Percentiles rank a stretch among this genome's conserved stretches.
phyloP scores from a whole-genome alignment of 139 green algal species.

The Mesostigma viride region DNA sequence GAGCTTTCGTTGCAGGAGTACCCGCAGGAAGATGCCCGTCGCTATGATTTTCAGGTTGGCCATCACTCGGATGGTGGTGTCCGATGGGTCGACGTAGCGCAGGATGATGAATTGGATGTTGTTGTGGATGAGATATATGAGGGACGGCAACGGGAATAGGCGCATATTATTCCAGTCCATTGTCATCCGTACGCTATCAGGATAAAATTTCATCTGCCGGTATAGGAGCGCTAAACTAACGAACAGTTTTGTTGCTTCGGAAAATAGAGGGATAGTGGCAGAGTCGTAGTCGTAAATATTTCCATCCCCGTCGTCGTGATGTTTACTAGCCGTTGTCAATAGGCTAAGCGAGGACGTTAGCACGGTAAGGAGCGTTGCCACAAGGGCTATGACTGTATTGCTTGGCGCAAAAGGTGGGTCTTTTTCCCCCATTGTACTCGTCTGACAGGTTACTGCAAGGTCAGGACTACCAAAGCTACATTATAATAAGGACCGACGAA shows the following conservation, averaged over 20 bases:
- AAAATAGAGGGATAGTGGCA: conserved; percentile 45
- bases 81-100: conserved; percentile 43
- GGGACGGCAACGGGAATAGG: conserved; percentile 44
- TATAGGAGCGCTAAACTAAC: conserved; percentile 33
- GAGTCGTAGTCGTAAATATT: conserved; percentile 55
- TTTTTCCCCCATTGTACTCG: no score
- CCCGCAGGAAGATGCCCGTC: conserved; percentile 45
- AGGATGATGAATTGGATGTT: conserved; percentile 53
- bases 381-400: conserved; percentile 22
- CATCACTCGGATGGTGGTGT: conserved; percentile 57
- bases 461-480: no score
- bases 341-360: conserved; percentile 39
- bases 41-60: conserved; percentile 60
- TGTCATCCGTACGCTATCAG: conserved; percentile 21
- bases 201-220: neutral
- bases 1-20: conserved; percentile 21
- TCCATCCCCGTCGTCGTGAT: neutral
- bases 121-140: conserved; percentile 58
- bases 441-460: no score
- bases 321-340: conserved; percentile 39
- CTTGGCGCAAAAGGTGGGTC: no score
- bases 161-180: conserved; percentile 9
- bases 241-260: conserved; percentile 42
- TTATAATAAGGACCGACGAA: no score
- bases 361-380: conserved; percentile 35